These are phyloP conservation scores for Comarum palustre DNA, from an alignment of 306 rosid species.

Conservation along the genomic window DNA sequence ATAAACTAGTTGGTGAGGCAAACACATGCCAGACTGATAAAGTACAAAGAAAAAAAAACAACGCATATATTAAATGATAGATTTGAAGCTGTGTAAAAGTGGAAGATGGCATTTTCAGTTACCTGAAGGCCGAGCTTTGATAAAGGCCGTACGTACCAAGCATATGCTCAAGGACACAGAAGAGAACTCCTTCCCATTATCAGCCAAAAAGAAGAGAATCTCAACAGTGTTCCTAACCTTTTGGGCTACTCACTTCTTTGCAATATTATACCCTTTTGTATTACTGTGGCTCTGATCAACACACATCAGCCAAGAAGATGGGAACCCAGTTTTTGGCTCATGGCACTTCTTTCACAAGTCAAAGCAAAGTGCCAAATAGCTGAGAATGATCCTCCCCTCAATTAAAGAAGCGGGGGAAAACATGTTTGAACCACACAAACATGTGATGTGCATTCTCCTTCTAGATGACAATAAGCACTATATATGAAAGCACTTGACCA, in stretches of 20 bases:
- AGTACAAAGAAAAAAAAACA: neutral
- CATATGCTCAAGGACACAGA: neutral
- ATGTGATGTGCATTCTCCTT: neutral
- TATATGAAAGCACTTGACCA: neutral
- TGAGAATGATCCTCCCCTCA: neutral
- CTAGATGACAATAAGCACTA: neutral
- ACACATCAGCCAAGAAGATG: conserved; percentile 4
- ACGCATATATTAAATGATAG: conserved; percentile 8
- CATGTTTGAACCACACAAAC: neutral
- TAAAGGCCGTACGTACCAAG: neutral
- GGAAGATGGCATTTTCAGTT: conserved; percentile 12
- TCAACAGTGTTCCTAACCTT: conserved; percentile 24
- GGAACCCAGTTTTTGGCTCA: neutral
- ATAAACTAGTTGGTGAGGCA: conserved; percentile 25
- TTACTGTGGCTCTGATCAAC: conserved; percentile 3
- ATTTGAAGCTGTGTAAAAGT: neutral
- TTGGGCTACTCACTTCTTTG: neutral
- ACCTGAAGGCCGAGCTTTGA: conserved; percentile 14
- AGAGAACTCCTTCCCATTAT: neutral
- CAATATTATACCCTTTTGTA: neutral
- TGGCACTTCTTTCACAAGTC: neutral
- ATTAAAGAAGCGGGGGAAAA: neutral
- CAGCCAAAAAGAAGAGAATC: conserved; percentile 11
- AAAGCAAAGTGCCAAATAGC: neutral
- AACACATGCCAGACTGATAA: conserved; percentile 38